These are phyloP conservation scores for Pseudogymnoascus sp. DNA, from an alignment of 2,329 filamentous ascomycete genomes.

Conservation along the genomic window DNA sequence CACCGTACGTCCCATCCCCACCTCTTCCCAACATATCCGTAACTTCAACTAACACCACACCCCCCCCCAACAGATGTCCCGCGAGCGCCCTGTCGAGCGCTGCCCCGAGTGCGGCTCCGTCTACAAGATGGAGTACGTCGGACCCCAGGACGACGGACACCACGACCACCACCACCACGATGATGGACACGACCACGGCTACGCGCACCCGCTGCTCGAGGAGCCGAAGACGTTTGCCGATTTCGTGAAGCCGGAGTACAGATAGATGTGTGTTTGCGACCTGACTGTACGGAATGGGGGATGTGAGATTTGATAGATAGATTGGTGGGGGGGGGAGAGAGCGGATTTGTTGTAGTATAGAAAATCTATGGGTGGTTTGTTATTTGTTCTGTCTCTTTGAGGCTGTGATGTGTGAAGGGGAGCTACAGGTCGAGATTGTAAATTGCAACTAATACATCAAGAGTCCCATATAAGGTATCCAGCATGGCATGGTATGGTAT, in stretches of 20 bases:
- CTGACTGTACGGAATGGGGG: neutral
- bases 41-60: slow-evolving; percentile 15
- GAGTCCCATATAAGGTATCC: neutral
- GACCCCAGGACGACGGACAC: slow-evolving; percentile 69
- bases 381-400: neutral
- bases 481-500: neutral
- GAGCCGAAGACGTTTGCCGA: slow-evolving; percentile 97
- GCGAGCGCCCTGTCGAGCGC: slow-evolving; percentile 85
- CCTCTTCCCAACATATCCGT: slow-evolving; percentile 20
- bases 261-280: slow-evolving; percentile 44
- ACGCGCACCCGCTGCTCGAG: slow-evolving; percentile 55
- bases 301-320: neutral
- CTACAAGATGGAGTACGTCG: slow-evolving; percentile 97
- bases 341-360: slow-evolving; percentile 4
- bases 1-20: slow-evolving; percentile 52
- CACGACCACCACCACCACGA: slow-evolving; percentile 54
- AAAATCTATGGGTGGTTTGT: slow-evolving; percentile 11
- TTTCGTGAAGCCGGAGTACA: slow-evolving; percentile 92
- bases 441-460: neutral
- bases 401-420: neutral
- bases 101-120: slow-evolving; percentile 95
- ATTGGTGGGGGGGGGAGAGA: neutral
- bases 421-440: neutral
- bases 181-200: slow-evolving; percentile 40
- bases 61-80: slow-evolving; percentile 57